Evolutionary conservation across 2,329 filamentous ascomycete genomes (phyloP).

Genomic region (Capronia epimyces): DNA sequence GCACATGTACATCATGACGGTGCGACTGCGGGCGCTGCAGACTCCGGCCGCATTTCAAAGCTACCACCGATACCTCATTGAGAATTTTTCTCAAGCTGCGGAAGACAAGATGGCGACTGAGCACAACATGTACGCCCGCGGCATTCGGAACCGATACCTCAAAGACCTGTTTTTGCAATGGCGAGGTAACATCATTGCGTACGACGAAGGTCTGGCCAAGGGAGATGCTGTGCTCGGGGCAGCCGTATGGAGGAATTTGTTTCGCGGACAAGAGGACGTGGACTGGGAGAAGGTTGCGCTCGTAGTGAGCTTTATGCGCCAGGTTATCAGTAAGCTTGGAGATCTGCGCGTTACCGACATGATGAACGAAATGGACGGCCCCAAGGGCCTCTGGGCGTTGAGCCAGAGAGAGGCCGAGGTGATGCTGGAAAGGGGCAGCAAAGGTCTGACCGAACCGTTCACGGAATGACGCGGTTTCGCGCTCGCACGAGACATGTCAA

Average conservation of each 20-base stretch:
- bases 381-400: slow-evolving; percentile 13
- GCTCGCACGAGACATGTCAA: neutral
- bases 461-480: neutral
- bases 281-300: slow-evolving; percentile 57
- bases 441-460: slow-evolving; percentile 3
- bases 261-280: slow-evolving; percentile 64
- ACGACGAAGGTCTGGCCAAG: slow-evolving; percentile 44
- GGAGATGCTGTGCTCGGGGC: slow-evolving; percentile 48
- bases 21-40: slow-evolving; percentile 71
- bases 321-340: slow-evolving; percentile 12
- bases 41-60: slow-evolving; percentile 60
- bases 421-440: slow-evolving; percentile 8
- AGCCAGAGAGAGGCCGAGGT: slow-evolving; percentile 1
- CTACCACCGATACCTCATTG: slow-evolving; percentile 85
- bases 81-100: slow-evolving; percentile 73
- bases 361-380: slow-evolving; percentile 1
- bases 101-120: slow-evolving; percentile 61
- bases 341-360: slow-evolving; percentile 7
- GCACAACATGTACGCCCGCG: slow-evolving; percentile 47
- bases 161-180: slow-evolving; percentile 94
- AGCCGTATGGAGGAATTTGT: slow-evolving; percentile 90
- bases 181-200: slow-evolving; percentile 74
- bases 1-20: slow-evolving; percentile 87
- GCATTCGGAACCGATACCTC: slow-evolving; percentile 55
- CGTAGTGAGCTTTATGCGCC: slow-evolving; percentile 60